Evolutionary conservation across 164 flowering plant species (phyloP), one percentile per base, ranked within the genome.

Genomic region (Echeveria elegans): DNA sequence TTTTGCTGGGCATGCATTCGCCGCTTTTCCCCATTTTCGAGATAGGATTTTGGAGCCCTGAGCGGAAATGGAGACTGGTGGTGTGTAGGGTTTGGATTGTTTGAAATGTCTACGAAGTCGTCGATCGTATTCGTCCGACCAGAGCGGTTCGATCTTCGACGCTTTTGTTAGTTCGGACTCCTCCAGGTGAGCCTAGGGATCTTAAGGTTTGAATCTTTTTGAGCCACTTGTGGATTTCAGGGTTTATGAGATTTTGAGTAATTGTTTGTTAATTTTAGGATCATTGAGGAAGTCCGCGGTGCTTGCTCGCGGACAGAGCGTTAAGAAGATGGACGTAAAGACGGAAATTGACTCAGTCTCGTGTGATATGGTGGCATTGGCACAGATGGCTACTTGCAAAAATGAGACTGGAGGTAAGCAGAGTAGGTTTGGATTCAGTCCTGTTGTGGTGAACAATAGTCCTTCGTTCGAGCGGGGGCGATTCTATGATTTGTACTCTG

Each of bases 1-100:
- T 86, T 76, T 84, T 86, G 81, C 88, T 86, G 0, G 94, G 94
- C 9, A 88, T 87, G 52, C 94, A 88, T 32, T 90, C 94, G 19
- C 94, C 94, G 50, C 94, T 90, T 76, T 88, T 88, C 19, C 94
- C 94, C 94, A 88, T 88, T 56, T 53, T 43, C 47, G 47, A 16
- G 16, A 43, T 34, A 3, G 37, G 37, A 34, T 34, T 3, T 34
- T 34, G 37, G 37, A 34, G 37, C 37, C 37, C 37, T n/a, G n/a
- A n/a, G n/a, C n/a, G n/a, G n/a, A n/a, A n/a, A n/a, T n/a, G n/a
- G n/a, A n/a, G n/a, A n/a, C n/a, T n/a, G n/a, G n/a, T n/a, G n/a
- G n/a, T 10, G 48, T 43, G 48, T 16, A 43, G 48, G 28, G 12
- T 18, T 38, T 43, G 66, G 19, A 23, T 75, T 78, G 83, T 76